Percentiles rank a stretch among this genome's conserved stretches.
phyloP scores from a whole-genome alignment of 345 rosid genomes.

The Mercurialis annua region DNA sequence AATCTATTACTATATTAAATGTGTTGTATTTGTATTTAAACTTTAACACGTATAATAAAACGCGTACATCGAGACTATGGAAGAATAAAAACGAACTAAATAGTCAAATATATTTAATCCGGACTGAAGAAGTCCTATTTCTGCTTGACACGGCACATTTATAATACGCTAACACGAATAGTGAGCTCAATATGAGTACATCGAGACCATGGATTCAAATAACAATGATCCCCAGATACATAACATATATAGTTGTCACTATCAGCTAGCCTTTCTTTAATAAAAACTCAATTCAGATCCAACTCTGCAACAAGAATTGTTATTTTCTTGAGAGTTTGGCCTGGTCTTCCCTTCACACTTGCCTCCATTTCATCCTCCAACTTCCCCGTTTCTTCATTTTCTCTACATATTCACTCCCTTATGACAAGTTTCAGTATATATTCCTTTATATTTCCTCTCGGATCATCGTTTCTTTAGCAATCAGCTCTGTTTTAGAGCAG shows the following conservation, averaged over 20 bases:
- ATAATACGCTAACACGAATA: no score
- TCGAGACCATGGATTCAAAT: constrained; percentile 7
- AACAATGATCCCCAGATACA: constrained; percentile 15
- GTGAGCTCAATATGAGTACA: no score
- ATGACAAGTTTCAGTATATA: background rate
- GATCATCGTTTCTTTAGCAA: background rate
- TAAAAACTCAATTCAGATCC: constrained; percentile 9
- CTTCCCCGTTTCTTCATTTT: background rate
- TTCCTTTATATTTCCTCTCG: background rate
- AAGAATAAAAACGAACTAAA: no score
- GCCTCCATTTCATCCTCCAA: constrained; percentile 4
- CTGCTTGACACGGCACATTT: no score
- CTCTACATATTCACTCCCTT: background rate
- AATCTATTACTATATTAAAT: no score
- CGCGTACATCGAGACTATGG: no score
- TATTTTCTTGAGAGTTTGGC: constrained; percentile 29
- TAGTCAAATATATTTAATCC: no score
- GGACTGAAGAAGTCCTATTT: no score
- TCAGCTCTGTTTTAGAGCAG: background rate
- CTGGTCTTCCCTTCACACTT: constrained; percentile 24
- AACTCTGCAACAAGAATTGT: constrained; percentile 23
- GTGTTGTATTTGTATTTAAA: no score
- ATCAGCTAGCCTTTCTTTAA: constrained; percentile 12
- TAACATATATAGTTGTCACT: constrained; percentile 22
- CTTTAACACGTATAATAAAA: no score